Percentiles rank a stretch among this genome's conserved stretches.
phyloP scores from a whole-genome alignment of 495 filamentous ascomycete genomes.

The Usnea hakonensis region DNA sequence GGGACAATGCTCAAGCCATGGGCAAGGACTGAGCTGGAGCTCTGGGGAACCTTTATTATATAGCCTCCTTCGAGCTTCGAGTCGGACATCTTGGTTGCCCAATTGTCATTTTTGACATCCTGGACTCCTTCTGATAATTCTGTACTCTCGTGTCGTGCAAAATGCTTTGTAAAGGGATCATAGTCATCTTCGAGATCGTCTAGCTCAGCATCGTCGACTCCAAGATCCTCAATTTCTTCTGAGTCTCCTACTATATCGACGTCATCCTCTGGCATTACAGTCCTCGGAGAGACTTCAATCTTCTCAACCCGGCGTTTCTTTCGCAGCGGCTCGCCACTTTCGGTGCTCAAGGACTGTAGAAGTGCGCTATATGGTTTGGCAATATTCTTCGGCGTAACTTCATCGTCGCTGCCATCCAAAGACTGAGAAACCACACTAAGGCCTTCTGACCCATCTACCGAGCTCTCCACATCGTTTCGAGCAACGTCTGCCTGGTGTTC shows the following conservation, averaged over 20 bases:
- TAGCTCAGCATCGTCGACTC: slow-evolving; percentile 34
- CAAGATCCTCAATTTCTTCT: slow-evolving; percentile 23
- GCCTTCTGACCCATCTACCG: slow-evolving; percentile 9
- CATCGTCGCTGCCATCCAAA: slow-evolving; percentile 33
- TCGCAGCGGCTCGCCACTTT: slow-evolving; percentile 43
- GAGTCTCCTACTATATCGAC: slow-evolving; percentile 36
- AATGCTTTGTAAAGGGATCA: slow-evolving; percentile 78
- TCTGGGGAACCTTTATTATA: background rate
- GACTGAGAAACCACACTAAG: slow-evolving; percentile 15
- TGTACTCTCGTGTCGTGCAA: slow-evolving; percentile 50
- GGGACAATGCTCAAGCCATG: background rate
- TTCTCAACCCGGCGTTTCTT: slow-evolving; percentile 64
- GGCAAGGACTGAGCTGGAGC: background rate
- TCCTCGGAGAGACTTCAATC: slow-evolving; percentile 9
- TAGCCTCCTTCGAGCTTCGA: background rate
- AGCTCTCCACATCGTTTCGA: slow-evolving; percentile 1
- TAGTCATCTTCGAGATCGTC: slow-evolving; percentile 45
- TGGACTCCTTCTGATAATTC: slow-evolving; percentile 47
- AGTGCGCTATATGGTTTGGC: slow-evolving; percentile 56
- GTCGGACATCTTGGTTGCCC: slow-evolving; percentile 31
- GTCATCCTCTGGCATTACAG: slow-evolving; percentile 29
- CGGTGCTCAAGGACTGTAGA: slow-evolving; percentile 51
- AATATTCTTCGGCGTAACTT: slow-evolving; percentile 33
- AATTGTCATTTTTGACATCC: slow-evolving; percentile 47
- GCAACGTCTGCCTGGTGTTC: slow-evolving; percentile 7